These are phyloP conservation scores for Myriosclerotinia duriaeana DNA, from an alignment of 2,329 filamentous ascomycete species.

Conservation along the genomic window DNA sequence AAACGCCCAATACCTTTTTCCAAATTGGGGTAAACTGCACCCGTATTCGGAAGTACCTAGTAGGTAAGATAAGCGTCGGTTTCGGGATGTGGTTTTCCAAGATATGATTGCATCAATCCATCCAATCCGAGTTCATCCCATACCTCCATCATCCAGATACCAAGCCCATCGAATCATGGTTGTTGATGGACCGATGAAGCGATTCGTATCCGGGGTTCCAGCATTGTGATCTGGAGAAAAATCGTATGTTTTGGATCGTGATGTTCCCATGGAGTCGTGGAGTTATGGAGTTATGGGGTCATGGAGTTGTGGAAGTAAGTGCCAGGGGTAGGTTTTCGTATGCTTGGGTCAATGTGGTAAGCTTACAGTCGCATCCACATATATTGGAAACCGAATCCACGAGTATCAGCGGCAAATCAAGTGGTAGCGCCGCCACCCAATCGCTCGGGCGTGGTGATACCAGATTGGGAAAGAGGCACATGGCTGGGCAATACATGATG, in stretches of 20 bases:
- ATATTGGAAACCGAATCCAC: background rate
- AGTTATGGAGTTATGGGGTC: background rate
- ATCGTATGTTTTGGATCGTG: background rate
- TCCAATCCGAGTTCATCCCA: background rate
- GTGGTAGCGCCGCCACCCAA: background rate
- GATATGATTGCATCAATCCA: background rate
- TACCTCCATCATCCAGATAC: background rate
- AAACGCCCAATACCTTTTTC: background rate
- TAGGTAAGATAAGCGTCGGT: background rate
- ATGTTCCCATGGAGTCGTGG: background rate
- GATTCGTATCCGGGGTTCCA: too few species aligned
- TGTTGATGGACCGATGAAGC: too few species aligned
- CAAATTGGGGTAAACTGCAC: background rate
- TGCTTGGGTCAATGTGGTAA: background rate
- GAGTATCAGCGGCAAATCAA: background rate
- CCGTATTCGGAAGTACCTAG: background rate
- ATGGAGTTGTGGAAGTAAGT: background rate
- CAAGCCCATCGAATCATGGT: background rate
- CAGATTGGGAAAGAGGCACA: background rate
- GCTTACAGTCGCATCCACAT: background rate
- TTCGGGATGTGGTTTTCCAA: background rate
- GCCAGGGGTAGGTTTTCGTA: background rate
- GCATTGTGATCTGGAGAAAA: background rate
- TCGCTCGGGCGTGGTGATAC: background rate
- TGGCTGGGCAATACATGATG: background rate